A percentile compares a stretch with the other conserved stretches of the same genome.
Conservation (phyloP, 148 eudicot genomes). For the Rhododendron simsii region DNA sequence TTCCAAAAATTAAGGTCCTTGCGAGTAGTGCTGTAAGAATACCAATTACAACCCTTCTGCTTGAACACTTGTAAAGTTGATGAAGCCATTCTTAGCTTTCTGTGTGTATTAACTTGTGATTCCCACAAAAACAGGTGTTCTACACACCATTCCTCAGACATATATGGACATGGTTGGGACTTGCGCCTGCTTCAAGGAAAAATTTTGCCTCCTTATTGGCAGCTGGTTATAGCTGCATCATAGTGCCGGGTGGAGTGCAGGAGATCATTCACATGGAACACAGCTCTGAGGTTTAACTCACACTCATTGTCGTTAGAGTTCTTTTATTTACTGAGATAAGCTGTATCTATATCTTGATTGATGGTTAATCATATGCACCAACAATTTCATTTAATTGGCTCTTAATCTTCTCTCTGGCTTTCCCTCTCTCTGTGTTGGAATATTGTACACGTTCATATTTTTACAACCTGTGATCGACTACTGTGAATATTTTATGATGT, state of each 20-base stretch:
- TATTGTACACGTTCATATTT: background rate
- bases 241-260: constrained; percentile 92
- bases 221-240: constrained; percentile 76
- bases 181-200: constrained; percentile 69
- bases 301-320: background rate
- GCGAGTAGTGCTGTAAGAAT: constrained; percentile 85
- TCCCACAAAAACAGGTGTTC: constrained; percentile 47
- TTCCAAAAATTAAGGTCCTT: constrained; percentile 68
- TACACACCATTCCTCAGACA: constrained; percentile 89
- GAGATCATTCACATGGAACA: constrained; percentile 84
- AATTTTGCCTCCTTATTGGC: constrained; percentile 58
- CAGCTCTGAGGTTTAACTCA: constrained; percentile 59
- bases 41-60: constrained; percentile 7
- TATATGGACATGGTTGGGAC: constrained; percentile 94
- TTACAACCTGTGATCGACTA: background rate
- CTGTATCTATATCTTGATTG: background rate
- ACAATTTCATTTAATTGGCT: background rate
- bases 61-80: constrained; percentile 1
- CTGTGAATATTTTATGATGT: background rate
- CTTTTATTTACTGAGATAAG: background rate
- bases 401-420: background rate
- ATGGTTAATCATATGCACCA: background rate
- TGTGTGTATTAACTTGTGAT: constrained; percentile 2
- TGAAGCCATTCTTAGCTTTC: background rate
- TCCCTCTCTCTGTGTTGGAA: background rate